phyloP scores from a whole-genome alignment of 164 flowering plant species.

The Magnolia officinalis region DNA sequence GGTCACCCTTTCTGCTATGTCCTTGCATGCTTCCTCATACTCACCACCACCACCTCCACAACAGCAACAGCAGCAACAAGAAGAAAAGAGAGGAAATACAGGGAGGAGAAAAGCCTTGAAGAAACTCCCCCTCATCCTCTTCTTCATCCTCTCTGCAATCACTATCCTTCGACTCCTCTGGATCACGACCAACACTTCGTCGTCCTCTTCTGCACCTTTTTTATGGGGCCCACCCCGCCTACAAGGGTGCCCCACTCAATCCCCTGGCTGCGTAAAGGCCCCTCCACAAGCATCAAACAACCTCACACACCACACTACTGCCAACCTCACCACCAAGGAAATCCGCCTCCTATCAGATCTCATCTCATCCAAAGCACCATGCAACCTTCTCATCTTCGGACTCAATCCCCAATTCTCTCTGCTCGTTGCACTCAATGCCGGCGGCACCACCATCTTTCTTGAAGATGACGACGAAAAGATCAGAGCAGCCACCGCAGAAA shows the following conservation, averaged over 20 bases:
- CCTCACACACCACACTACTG: slow-evolving; percentile 2
- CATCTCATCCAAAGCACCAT: slow-evolving; percentile 52
- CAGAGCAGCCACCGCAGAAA: slow-evolving; percentile 12
- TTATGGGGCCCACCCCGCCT: slow-evolving; percentile 15
- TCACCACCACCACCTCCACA: neutral
- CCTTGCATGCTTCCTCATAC: neutral
- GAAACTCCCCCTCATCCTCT: slow-evolving; percentile 48
- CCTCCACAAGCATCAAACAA: neutral
- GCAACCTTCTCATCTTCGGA: slow-evolving; percentile 85
- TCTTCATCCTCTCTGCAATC: slow-evolving; percentile 45
- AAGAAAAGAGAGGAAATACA: neutral
- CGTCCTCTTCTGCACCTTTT: slow-evolving; percentile 28
- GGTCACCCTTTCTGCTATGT: neutral
- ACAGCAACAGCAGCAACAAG: neutral
- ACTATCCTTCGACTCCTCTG: slow-evolving; percentile 58
- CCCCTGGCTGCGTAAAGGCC: slow-evolving; percentile 16
- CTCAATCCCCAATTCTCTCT: slow-evolving; percentile 38
- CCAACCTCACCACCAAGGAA: slow-evolving; percentile 50
- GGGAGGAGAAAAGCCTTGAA: slow-evolving; percentile 23
- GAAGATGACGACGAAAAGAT: slow-evolving; percentile 55
- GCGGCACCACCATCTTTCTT: slow-evolving; percentile 67
- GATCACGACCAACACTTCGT: slow-evolving; percentile 34
- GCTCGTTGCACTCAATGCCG: slow-evolving; percentile 49
- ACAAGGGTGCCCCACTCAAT: slow-evolving; percentile 15
- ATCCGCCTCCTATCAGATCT: slow-evolving; percentile 38